phyloP scores from a whole-genome alignment of 495 filamentous ascomycete genomes.

The Talaromyces nanjingensis region DNA sequence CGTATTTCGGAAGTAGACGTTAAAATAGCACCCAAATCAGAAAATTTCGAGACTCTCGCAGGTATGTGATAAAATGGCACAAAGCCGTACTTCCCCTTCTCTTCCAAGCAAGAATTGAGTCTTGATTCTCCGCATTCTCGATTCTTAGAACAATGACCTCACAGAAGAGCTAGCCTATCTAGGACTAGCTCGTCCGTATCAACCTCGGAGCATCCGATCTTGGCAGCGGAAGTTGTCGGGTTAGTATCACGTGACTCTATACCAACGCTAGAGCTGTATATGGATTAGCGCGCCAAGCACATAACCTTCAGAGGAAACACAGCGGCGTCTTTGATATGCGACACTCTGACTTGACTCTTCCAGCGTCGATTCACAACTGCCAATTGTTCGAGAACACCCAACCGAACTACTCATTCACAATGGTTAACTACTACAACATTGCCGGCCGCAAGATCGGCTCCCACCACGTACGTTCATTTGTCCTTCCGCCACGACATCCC shows the following conservation, averaged over 20 bases:
- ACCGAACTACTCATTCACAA: constrained; percentile 47
- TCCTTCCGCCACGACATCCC: constrained; percentile 10
- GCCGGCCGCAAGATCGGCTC: constrained; percentile 89
- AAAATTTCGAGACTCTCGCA: not conserved
- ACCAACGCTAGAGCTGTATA: not conserved
- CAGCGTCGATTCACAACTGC: constrained; percentile 28
- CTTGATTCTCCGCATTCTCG: constrained; percentile 14
- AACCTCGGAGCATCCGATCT: not conserved
- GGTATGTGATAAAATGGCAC: not conserved
- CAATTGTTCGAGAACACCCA: constrained; percentile 18
- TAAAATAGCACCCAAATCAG: not conserved
- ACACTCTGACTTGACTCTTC: constrained; percentile 15
- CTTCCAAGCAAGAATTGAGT: constrained; percentile 1
- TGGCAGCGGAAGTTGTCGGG: constrained; percentile 5
- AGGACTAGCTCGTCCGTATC: not conserved
- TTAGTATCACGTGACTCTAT: not conserved
- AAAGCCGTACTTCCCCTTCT: not conserved
- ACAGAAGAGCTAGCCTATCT: constrained; percentile 1
- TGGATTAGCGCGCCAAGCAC: constrained; percentile 1
- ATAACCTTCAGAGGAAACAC: not conserved
- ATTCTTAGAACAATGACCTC: constrained; percentile 11
- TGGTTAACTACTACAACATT: constrained; percentile 82
- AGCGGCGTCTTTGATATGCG: not conserved
- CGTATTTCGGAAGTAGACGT: not conserved
- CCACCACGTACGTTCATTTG: constrained; percentile 66